Conservation (phyloP, 1,284 basidiomycete genomes). For the Irpex sp. region DNA sequence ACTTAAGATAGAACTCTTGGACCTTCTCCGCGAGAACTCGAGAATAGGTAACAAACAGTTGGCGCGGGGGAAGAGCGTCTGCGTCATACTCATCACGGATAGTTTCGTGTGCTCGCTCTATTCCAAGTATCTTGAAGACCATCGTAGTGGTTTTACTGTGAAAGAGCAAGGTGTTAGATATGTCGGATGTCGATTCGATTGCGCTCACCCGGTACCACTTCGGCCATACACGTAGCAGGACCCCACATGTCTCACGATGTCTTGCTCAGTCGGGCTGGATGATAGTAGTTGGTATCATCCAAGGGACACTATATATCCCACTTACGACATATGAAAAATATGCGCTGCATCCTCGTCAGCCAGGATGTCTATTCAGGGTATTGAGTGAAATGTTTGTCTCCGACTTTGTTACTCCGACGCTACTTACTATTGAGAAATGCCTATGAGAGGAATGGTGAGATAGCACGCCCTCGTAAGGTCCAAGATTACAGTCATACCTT, state of each 20-base stretch:
- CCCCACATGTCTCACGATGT: slow-evolving; percentile 51
- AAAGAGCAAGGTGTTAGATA: too few relatives aligned
- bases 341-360: slow-evolving; percentile 43
- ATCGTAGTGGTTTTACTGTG: slow-evolving; percentile 72
- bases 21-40: slow-evolving; percentile 61
- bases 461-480: too few relatives aligned
- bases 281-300: background rate
- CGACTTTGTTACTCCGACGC: background rate
- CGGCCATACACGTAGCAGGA: slow-evolving; percentile 49
- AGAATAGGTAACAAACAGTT: slow-evolving; percentile 74
- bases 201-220: slow-evolving; percentile 14
- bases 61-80: slow-evolving; percentile 42
- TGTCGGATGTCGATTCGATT: background rate
- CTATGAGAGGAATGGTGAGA: slow-evolving; percentile 23
- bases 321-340: slow-evolving; percentile 53
- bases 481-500: slow-evolving; percentile 33
- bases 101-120: slow-evolving; percentile 46
- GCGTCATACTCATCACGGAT: background rate
- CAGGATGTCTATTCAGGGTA: slow-evolving; percentile 35
- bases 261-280: slow-evolving; percentile 54
- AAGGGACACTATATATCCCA: slow-evolving; percentile 29
- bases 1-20: slow-evolving; percentile 59
- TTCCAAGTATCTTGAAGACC: slow-evolving; percentile 69
- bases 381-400: background rate
- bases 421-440: slow-evolving; percentile 49